Conservation (phyloP, 441 rosid genomes). For the Viola pubescens region DNA sequence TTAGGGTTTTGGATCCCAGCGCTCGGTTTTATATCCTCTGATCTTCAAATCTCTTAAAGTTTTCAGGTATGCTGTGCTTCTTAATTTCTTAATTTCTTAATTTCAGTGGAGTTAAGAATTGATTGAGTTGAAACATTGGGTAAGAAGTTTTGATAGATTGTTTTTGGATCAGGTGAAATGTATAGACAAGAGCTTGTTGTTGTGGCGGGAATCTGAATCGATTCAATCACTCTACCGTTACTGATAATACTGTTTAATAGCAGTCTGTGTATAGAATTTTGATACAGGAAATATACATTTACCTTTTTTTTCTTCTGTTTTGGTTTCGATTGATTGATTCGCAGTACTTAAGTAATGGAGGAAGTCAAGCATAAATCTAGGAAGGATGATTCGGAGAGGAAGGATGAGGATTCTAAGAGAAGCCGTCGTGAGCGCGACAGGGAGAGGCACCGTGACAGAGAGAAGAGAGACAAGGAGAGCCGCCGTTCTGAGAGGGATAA, state of each 20-base stretch:
- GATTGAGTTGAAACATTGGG: too few relatives aligned
- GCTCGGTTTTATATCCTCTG: too few relatives aligned
- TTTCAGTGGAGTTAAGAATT: too few relatives aligned
- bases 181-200: background rate
- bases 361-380: slow-evolving; percentile 27
- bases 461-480: slow-evolving; percentile 36
- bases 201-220: background rate
- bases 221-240: background rate
- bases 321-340: background rate
- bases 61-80: too few relatives aligned
- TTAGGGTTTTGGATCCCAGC: too few relatives aligned
- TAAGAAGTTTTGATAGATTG: too few relatives aligned
- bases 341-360: slow-evolving; percentile 19
- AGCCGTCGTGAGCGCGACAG: slow-evolving; percentile 35
- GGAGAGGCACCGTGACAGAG: slow-evolving; percentile 27
- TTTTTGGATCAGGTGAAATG: too few relatives aligned
- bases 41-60: too few relatives aligned
- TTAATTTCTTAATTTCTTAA: too few relatives aligned
- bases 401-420: slow-evolving; percentile 35
- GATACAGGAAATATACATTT: background rate
- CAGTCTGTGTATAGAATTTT: too few relatives aligned
- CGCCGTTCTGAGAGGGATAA: slow-evolving; percentile 31
- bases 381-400: slow-evolving; percentile 30
- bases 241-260: too few relatives aligned
- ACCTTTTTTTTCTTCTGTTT: background rate